Evolutionary conservation across 495 filamentous ascomycete genomes (phyloP), one percentile per base, ranked within the genome.

Genomic region (Extremus antarcticus): DNA sequence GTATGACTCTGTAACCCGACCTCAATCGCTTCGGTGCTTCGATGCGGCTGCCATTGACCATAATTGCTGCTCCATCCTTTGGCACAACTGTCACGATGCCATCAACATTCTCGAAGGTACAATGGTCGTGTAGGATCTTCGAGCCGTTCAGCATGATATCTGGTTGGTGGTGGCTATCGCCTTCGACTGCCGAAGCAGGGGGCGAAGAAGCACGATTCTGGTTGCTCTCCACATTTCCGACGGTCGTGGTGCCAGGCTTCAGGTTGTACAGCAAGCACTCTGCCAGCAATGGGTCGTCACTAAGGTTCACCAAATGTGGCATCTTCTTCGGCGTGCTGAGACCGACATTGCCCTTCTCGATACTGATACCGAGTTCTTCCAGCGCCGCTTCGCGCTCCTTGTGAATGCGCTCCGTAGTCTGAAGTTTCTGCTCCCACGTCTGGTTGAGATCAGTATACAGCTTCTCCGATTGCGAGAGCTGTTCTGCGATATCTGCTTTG

Each of bases 231-330:
- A 92, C 86, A 64, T 97, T 95, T 20, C 92, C 92, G 25, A 97
- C 90, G 2, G 84, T 89, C 2, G 94, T 97, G 20, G 79, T 85
- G 15, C 92, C 92, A 13, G 92, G 90, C 69, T 97, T 97, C 62
- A 99, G 84, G 64, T 97, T 97, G 71, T 99, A 99, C 22, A 99
- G 87, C 55, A 99, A 77, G 71, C 94, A 99, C 71, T 97, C 92
- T 21, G 90, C 91, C 29, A 99, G 74, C 19, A 99, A 74, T 3
- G 92, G 92, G 64, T 99, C 92, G 66, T 99, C 92, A 59, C 88
- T 94, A 19, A 99, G 72, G 65, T 99, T 99, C 71, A 99, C 92
- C 67, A 99, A 74, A 79, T 99, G 92, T 3, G 92, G 92, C 86
- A 96, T 97, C 71, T 92, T 95, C 72, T 96, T 99, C 0, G 92